Evolutionary conservation across 495 filamentous ascomycete genomes (phyloP), one percentile per base, ranked within the genome.

Genomic region (Penicillium tannophilum): DNA sequence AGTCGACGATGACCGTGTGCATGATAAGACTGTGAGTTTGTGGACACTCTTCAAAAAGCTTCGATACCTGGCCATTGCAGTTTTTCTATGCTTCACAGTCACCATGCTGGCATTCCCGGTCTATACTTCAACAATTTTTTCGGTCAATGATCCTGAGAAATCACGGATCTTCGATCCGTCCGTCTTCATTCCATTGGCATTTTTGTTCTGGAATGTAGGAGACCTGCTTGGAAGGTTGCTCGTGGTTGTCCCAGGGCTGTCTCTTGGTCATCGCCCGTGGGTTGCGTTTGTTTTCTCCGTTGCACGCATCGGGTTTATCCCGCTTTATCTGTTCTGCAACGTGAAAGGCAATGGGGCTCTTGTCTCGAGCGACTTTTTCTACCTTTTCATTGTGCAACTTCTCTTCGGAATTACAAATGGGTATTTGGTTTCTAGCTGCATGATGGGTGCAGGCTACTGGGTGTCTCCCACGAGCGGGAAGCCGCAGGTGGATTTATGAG

Each of bases 401-500:
- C 75, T 86, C 1, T 99, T 96, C 66, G 94, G 94, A 5, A 58
- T 89, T 41, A 88, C 85, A 9, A 98, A 92, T 68, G 94, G 94
- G 3, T 97, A 87, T 81, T 58, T 99, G 9, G 89, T 88, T 3
- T 88, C 87, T 43, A 85, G 80, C 60, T 89, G 86, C 70, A 97
- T 99, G 94, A 96, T 98, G 86, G 90, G 88, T 2, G 88, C 92
- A 0, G 85, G 83, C 0, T 82, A 87, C 59, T 91, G 83, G 81
- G 93, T 97, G 19, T 85, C 84, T 6, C 84, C 84, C 83, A 86
- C 2, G 93, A 98, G 74, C 81, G 87, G 28, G 91, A 96, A 76
- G 91, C 92, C 17, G 87, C 92, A 8, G 94, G 94, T 35, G 91
- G 90, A 7, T 98, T 97, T 63, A 98, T 98, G 94, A 90, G 90